Evolutionary conservation across 176 grass and related monocot species (phyloP), one percentile per base, ranked within the genome.

Genomic region (Hsuehochloa calcarea): DNA sequence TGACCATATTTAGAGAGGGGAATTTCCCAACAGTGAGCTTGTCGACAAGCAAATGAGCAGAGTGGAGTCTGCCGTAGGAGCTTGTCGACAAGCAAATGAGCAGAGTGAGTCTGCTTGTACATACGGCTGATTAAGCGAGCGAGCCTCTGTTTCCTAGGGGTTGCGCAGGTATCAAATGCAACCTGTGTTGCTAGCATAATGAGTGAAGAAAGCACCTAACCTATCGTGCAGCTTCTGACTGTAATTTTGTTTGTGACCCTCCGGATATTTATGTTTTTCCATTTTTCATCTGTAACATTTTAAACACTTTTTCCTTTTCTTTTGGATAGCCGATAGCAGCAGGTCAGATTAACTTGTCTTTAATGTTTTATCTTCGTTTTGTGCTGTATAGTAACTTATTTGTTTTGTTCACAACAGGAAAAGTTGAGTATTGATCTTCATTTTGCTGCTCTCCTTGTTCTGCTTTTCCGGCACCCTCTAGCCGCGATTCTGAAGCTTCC

Each of bases 221-320:
- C 38, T 13, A 84, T 44, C 46, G 43, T 79, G n/a, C 74, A 75
- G 61, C n/a, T 84, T 84, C 60, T 80, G 61, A 54, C 75, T 78
- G 72, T 87, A 83, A 87, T 74, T 87, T 67, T 68, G 44, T 77
- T 78, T 52, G 55, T 41, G 10, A 47, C 43, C 31, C 23, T 64
- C 47, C 13, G 22, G 27, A 34, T 81, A 25, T 76, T 31, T 56
- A 27, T 3, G 9, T 44, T 43, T 46, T 52, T 61, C 6, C 14
- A 59, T 76, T 68, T 40, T 25, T 59, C 34, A 23, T 43, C 20
- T 69, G 27, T 81, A 56, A 68, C 12, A 20, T 29, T 23, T 39
- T 23, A 17, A 45, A 74, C 69, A 20, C n/a, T 38, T 56, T 60
- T 37, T 37, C 1, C 3, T 54, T 14, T 65, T 26, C 0, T 76